A percentile compares a stretch with the other conserved stretches of the same genome.
Conservation (phyloP, 352 stramenopile genomes). For the Elongisporangium anandrum region DNA sequence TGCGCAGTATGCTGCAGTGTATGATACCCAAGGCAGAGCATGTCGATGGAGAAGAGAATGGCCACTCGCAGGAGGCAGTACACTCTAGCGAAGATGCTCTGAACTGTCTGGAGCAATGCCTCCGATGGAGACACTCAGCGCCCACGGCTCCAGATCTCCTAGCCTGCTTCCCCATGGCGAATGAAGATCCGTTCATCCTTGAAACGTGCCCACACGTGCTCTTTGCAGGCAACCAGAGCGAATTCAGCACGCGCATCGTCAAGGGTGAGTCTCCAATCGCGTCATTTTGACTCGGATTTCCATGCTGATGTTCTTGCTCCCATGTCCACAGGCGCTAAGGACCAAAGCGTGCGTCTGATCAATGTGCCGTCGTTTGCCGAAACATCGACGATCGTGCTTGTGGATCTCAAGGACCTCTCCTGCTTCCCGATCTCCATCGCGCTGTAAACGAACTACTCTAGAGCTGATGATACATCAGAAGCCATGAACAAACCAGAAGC, state of each 20-base stretch:
- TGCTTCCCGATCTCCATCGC: slow-evolving; percentile 60
- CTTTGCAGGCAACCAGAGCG: slow-evolving; percentile 89
- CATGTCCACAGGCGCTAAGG: slow-evolving; percentile 28
- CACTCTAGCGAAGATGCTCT: slow-evolving; percentile 23
- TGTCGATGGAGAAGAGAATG: slow-evolving; percentile 31
- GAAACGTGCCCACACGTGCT: slow-evolving; percentile 86
- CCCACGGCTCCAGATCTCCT: slow-evolving; percentile 92
- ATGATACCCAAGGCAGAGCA: slow-evolving; percentile 23
- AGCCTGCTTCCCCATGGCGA: slow-evolving; percentile 88
- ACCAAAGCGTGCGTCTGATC: slow-evolving; percentile 72
- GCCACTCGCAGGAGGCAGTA: slow-evolving; percentile 5
- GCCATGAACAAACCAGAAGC: too few relatives aligned
- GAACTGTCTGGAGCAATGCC: slow-evolving; percentile 58
- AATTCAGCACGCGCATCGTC: slow-evolving; percentile 80
- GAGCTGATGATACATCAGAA: too few relatives aligned
- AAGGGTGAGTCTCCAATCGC: slow-evolving; percentile 19
- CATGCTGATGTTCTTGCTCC: slow-evolving; percentile 2
- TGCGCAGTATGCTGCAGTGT: slow-evolving; percentile 82
- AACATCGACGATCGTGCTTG: slow-evolving; percentile 87
- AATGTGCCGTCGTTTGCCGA: slow-evolving; percentile 88
- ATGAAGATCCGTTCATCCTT: slow-evolving; percentile 92
- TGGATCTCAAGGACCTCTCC: slow-evolving; percentile 86
- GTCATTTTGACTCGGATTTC: not conserved
- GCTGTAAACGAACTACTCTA: slow-evolving; percentile 7
- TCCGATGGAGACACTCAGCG: slow-evolving; percentile 90